phyloP scores from a whole-genome alignment of 768 basidiomycete genomes.

The Myochromella boudieri region DNA sequence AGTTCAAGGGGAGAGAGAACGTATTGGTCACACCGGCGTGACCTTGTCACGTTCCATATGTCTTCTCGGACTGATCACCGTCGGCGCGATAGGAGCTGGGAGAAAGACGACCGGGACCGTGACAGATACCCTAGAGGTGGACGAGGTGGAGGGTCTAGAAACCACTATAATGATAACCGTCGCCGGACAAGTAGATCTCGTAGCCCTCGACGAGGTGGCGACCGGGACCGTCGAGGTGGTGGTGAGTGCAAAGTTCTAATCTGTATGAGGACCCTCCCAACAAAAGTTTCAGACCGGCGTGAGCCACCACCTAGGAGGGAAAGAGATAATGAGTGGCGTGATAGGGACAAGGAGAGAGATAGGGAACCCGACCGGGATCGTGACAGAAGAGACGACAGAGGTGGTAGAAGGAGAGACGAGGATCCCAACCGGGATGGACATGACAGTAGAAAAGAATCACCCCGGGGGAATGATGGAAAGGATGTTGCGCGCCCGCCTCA shows the following conservation, averaged over 20 bases:
- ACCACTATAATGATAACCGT: conserved; percentile 39
- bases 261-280: not conserved
- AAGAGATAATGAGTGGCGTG: conserved; percentile 38
- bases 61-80: conserved; percentile 56
- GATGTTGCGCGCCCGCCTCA: conserved; percentile 15
- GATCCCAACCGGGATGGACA: too few relatives aligned
- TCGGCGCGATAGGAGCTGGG: conserved; percentile 66
- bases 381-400: conserved; percentile 20
- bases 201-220: conserved; percentile 42
- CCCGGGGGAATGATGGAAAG: conserved; percentile 18
- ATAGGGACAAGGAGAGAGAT: conserved; percentile 28
- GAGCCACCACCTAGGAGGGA: conserved; percentile 41
- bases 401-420: not conserved
- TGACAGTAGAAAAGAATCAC: conserved; percentile 12
- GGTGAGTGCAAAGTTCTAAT: conserved; percentile 14
- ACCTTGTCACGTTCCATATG: conserved; percentile 35
- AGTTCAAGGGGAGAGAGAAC: not conserved
- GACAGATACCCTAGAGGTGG: conserved; percentile 36
- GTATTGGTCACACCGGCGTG: conserved; percentile 14
- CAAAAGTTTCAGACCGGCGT: conserved; percentile 28
- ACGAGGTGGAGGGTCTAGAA: conserved; percentile 31
- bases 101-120: conserved; percentile 50
- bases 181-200: conserved; percentile 51
- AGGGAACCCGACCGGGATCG: conserved; percentile 22
- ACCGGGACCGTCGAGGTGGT: conserved; percentile 36